Conservation (phyloP, 345 rosid species). For the Eucalyptus dawsonii region DNA sequence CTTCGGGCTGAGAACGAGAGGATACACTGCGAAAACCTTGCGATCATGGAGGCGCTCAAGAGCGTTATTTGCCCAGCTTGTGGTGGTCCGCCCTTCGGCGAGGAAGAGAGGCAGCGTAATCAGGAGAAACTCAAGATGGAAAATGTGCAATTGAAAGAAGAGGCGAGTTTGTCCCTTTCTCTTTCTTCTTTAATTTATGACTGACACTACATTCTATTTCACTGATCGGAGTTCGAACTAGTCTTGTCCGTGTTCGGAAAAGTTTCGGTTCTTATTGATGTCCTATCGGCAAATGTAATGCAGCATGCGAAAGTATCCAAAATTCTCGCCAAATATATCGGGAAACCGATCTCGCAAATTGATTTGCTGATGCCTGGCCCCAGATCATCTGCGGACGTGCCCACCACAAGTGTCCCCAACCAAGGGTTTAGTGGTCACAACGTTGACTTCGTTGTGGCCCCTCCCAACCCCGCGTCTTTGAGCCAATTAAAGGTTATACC, state of each 20-base stretch:
- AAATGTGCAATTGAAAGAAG: constrained; percentile 27
- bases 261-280: neutral
- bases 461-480: neutral
- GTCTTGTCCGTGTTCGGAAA: neutral
- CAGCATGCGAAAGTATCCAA: constrained; percentile 27
- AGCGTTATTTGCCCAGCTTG: constrained; percentile 53
- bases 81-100: constrained; percentile 52
- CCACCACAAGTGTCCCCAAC: neutral
- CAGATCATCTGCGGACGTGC: neutral
- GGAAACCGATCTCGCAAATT: constrained; percentile 11
- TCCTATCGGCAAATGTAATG: neutral
- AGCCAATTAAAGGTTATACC: neutral
- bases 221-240: neutral
- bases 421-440: neutral
- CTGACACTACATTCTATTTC: neutral
- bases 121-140: constrained; percentile 29
- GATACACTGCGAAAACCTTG: constrained; percentile 31
- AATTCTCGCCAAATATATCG: constrained; percentile 18
- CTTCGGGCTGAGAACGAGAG: constrained; percentile 54
- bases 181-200: neutral
- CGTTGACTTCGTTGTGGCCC: neutral
- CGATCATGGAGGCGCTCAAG: constrained; percentile 37
- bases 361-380: neutral
- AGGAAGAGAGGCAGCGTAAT: constrained; percentile 20
- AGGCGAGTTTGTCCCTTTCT: constrained; percentile 16